Base-by-base conservation (phyloP, 352 stramenopile genomes). In the Phytophthora sansomeana region DNA sequence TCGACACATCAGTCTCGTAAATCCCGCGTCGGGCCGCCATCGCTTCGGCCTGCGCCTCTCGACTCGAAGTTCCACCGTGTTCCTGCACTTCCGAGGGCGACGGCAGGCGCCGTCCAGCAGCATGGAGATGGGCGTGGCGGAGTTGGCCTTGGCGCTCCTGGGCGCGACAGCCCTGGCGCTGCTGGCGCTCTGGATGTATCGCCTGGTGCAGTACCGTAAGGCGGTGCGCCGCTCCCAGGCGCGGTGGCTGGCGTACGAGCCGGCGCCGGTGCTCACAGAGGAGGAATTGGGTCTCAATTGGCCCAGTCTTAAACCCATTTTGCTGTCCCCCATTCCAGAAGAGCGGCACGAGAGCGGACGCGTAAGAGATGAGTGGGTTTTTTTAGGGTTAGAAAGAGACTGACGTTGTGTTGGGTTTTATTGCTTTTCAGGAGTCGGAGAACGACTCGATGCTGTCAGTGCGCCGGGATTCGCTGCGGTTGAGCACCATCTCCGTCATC, bases 241-340 rank as follows among this genome's bases (percentile, higher is more conserved):
- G 66, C 81, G 84, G 14, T 92, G 84, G 84, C 58, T 90, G 43
- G 72, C 69, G 24, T 90, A 85, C 66, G 80, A 90, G 3, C 57
- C 78, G 6, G 56, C 53, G 6, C 48, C 57, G 11, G 53, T 80
- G 21, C 62, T 75, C 39, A 68, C 58, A 2, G 69, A 80, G 32
- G 65, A 69, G 21, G 70, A 80, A 28, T 29, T 68, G 33, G 70
- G 62, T 8, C 64, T 83, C 14, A 64, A 88, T 58, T 90, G 81
- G 81, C 77, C 81, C 16, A 78, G 52, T 46, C 59, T 84, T 13
- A 83, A 80, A 29, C 77, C 80, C 13, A 76, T 87, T 51, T 41
- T 91, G 52, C 74, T 92, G 38, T 92, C 84, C 32, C 84, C 84
- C 4, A 92, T 92, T 63, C 70, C 80, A 2, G 84, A 92, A 43